Percentiles rank a stretch among this genome's conserved stretches.
Conservation (phyloP, 345 rosid genomes). For the Populus davidiana region DNA sequence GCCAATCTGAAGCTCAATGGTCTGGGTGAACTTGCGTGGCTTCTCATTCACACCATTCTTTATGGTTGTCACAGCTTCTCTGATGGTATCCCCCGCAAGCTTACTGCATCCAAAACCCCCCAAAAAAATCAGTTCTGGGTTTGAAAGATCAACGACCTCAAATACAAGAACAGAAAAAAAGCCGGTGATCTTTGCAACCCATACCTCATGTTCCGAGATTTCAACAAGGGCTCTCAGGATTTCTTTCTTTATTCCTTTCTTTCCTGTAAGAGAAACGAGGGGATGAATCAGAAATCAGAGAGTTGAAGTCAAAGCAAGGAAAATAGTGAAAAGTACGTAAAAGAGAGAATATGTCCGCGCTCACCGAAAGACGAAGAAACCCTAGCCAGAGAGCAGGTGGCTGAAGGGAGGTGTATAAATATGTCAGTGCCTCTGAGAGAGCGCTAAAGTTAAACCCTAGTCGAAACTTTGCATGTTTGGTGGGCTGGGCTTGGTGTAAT, state of each 20-base stretch:
- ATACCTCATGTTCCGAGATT: no score
- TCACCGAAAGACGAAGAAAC: not conserved
- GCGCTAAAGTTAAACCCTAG: not conserved
- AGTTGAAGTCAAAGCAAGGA: not conserved
- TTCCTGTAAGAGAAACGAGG: no score
- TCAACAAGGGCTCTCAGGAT: no score
- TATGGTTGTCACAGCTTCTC: constrained; percentile 73
- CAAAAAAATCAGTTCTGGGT: not conserved
- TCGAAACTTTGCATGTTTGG: no score
- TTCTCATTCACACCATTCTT: constrained; percentile 53
- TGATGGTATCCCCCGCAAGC: constrained; percentile 81
- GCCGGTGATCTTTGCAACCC: no score
- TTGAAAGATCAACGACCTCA: no score
- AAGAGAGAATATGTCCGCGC: no score
- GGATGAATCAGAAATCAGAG: no score
- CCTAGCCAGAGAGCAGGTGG: not conserved
- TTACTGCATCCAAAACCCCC: constrained; percentile 48
- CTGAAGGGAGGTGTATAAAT: not conserved
- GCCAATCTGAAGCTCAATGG: constrained; percentile 91
- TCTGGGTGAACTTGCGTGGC: constrained; percentile 75
- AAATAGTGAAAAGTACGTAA: not conserved
- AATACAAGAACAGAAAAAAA: no score
- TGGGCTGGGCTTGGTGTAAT: no score
- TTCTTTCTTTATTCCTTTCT: no score
- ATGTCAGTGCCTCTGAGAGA: no score